Evolutionary conservation across 2,329 filamentous ascomycete species (phyloP).

Genomic region (Epichloe uncinata): DNA sequence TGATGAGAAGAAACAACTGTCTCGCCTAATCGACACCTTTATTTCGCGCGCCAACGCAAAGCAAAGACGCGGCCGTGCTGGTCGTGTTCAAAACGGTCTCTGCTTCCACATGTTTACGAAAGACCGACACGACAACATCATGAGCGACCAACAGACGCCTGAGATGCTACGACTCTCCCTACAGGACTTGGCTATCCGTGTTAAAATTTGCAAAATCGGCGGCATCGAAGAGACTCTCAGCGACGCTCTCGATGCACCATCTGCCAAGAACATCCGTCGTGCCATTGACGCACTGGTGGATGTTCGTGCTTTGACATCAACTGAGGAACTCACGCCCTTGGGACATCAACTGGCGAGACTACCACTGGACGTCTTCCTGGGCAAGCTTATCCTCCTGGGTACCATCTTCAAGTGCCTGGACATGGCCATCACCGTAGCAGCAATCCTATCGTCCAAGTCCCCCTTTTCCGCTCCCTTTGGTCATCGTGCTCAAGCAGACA

Average conservation of each 20-base stretch:
- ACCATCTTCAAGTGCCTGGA: slow-evolving; percentile 84
- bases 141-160: slow-evolving; percentile 87
- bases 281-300: slow-evolving; percentile 90
- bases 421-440: slow-evolving; percentile 80
- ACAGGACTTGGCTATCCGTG: slow-evolving; percentile 87
- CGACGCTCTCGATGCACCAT: slow-evolving; percentile 80
- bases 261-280: slow-evolving; percentile 79
- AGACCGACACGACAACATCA: slow-evolving; percentile 68
- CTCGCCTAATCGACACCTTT: slow-evolving; percentile 82
- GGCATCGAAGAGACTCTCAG: slow-evolving; percentile 82
- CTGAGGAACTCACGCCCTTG: slow-evolving; percentile 75
- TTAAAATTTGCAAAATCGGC: slow-evolving; percentile 94
- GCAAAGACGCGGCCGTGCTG: slow-evolving; percentile 83
- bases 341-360: slow-evolving; percentile 78
- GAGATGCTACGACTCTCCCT: slow-evolving; percentile 91
- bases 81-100: slow-evolving; percentile 85
- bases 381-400: slow-evolving; percentile 81
- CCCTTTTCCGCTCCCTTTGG: slow-evolving; percentile 82
- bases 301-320: slow-evolving; percentile 70
- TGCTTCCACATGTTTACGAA: slow-evolving; percentile 96
- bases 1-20: slow-evolving; percentile 84
- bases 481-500: slow-evolving; percentile 68
- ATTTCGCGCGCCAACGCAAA: slow-evolving; percentile 94
- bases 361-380: slow-evolving; percentile 85
- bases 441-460: slow-evolving; percentile 87